These are phyloP conservation scores for Nicotiana sylvestris DNA, from an alignment of 257 asterid species.

Conservation along the genomic window DNA sequence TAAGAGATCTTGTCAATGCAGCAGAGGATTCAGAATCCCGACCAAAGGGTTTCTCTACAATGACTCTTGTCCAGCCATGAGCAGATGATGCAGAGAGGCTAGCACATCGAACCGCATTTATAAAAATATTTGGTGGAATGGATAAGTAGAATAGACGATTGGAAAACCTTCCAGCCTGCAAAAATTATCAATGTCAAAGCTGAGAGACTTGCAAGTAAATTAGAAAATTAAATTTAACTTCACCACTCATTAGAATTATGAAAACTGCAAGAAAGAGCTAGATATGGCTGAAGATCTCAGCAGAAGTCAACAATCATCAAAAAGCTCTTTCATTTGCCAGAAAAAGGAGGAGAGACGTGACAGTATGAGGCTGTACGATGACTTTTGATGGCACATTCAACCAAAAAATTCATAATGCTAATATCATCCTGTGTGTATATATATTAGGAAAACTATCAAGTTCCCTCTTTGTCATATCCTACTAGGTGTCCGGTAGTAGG, in stretches of 20 bases:
- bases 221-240: not conserved
- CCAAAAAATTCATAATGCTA: not conserved
- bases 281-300: not conserved
- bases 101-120: slow-evolving; percentile 85
- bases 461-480: not conserved
- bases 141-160: slow-evolving; percentile 90
- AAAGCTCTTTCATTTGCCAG: not conserved
- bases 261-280: not conserved
- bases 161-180: slow-evolving; percentile 74
- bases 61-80: slow-evolving; percentile 93
- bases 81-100: slow-evolving; percentile 80
- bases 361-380: not conserved
- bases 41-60: slow-evolving; percentile 98
- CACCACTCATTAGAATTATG: not conserved
- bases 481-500: too few relatives aligned
- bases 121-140: slow-evolving; percentile 90
- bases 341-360: not conserved
- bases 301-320: not conserved
- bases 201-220: not conserved
- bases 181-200: slow-evolving; percentile 11
- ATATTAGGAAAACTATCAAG: not conserved
- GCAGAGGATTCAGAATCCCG: slow-evolving; percentile 93
- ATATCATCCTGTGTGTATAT: not conserved
- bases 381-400: not conserved
- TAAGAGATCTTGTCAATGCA: slow-evolving; percentile 79